Percentiles rank a stretch among this genome's conserved stretches.
Conservation (phyloP, 2,329 filamentous ascomycete genomes). For the Neofusicoccum laricinum region DNA sequence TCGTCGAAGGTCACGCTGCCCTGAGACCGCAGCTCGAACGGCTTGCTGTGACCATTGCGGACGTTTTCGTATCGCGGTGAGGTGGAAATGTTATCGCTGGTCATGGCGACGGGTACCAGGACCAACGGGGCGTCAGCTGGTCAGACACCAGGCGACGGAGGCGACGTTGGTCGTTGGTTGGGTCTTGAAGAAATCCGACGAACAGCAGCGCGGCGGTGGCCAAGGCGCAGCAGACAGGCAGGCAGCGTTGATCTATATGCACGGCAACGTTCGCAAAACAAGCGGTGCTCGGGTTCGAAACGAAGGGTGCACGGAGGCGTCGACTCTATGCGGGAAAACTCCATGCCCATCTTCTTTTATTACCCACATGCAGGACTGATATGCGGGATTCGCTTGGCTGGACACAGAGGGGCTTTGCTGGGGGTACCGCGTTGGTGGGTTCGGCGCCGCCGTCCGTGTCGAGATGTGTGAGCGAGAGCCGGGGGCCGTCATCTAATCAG, state of each 20-base stretch:
- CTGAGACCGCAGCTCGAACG: not conserved
- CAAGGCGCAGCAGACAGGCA: not conserved
- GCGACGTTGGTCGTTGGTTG: too few species aligned
- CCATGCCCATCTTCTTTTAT: not conserved
- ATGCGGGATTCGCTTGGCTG: slow-evolving; percentile 6
- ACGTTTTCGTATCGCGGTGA: not conserved
- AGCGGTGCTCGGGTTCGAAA: too few species aligned
- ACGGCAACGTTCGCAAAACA: not conserved
- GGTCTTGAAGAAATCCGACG: not conserved
- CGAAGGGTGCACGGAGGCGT: too few species aligned
- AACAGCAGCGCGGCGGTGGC: not conserved
- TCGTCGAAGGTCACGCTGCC: not conserved
- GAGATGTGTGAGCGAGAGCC: not conserved
- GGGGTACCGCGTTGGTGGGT: not conserved
- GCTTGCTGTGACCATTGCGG: not conserved
- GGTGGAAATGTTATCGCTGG: not conserved
- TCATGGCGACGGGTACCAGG: not conserved
- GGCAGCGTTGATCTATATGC: not conserved
- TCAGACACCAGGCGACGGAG: too few species aligned
- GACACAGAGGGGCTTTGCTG: not conserved
- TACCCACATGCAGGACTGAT: not conserved
- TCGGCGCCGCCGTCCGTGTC: not conserved
- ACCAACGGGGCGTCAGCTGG: too few species aligned
- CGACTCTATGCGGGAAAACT: not conserved
- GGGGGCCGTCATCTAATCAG: not conserved